Evolutionary conservation across 73 alveolate species (phyloP).

Genomic region (Tetrahymena borealis): DNA sequence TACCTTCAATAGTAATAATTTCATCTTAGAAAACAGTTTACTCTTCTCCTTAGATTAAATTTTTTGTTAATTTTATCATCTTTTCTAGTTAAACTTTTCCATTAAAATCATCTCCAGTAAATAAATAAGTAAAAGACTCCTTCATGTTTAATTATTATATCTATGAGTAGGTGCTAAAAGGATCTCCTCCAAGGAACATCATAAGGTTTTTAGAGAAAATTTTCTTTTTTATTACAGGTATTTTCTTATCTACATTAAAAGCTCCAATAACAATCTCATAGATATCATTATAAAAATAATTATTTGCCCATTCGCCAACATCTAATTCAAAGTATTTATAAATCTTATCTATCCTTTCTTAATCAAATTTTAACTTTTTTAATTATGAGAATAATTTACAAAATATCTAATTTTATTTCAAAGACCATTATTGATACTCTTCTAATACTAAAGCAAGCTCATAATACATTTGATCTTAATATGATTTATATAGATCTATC

Average conservation of each 20-base stretch:
- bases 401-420: neutral
- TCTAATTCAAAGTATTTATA: neutral
- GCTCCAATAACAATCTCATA: neutral
- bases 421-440: neutral
- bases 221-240: neutral
- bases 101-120: neutral
- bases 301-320: neutral
- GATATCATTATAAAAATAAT: neutral
- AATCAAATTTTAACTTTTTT: neutral
- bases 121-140: neutral
- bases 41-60: neutral
- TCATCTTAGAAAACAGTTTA: neutral
- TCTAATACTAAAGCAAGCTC: neutral
- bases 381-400: neutral
- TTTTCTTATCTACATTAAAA: neutral
- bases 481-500: neutral
- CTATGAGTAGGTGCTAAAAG: neutral
- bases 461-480: neutral
- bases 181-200: neutral
- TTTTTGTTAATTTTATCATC: neutral
- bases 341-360: neutral
- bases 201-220: neutral
- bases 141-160: neutral
- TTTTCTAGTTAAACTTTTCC: neutral
- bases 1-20: neutral